Evolutionary conservation across 2,329 filamentous ascomycete genomes (phyloP).

Genomic region (Sporothrix brasiliensis): DNA sequence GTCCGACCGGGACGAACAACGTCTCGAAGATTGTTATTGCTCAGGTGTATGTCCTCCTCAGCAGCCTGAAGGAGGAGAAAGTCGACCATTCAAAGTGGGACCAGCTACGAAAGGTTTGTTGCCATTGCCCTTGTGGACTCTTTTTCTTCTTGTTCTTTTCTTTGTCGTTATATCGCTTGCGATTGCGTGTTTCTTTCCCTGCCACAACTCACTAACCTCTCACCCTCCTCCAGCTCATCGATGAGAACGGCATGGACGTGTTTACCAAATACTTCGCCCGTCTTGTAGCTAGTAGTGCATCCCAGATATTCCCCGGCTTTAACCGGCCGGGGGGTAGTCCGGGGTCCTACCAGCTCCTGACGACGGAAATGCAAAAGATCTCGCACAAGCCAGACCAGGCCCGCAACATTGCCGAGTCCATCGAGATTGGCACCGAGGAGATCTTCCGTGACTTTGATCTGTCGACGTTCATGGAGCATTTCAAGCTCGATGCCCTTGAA

Average conservation of each 20-base stretch:
- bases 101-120: constrained; percentile 79
- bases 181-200: background rate
- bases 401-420: constrained; percentile 86
- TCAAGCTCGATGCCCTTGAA: constrained; percentile 84
- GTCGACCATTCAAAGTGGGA: constrained; percentile 87
- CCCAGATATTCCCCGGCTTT: constrained; percentile 82
- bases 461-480: constrained; percentile 93
- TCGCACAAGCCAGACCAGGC: constrained; percentile 79
- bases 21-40: constrained; percentile 93
- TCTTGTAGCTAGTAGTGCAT: constrained; percentile 86
- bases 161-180: background rate
- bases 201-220: too few relatives aligned
- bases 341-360: constrained; percentile 81
- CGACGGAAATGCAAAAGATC: constrained; percentile 84
- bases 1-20: constrained; percentile 65
- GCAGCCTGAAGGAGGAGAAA: constrained; percentile 93
- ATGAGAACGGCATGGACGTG: constrained; percentile 99
- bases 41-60: constrained; percentile 91
- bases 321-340: constrained; percentile 73
- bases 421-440: constrained; percentile 88
- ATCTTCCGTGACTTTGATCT: constrained; percentile 95
- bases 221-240: constrained; percentile 70
- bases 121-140: too few relatives aligned
- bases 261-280: constrained; percentile 95
- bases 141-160: background rate